Conservation (phyloP, 2,329 filamentous ascomycete genomes). For the Colletotrichum neosansevieriae region DNA sequence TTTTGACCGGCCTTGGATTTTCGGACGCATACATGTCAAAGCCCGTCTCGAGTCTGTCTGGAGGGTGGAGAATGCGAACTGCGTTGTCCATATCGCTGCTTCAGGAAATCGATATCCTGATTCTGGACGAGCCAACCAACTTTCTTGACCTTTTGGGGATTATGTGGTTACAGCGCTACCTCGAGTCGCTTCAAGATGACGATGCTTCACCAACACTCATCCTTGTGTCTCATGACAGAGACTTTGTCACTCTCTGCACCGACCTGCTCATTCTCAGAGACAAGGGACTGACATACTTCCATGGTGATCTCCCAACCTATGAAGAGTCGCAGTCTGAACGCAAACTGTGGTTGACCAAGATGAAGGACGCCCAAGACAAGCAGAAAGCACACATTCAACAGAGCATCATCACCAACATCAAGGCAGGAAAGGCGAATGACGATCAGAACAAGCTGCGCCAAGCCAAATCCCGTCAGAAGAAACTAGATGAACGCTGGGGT, state of each 20-base stretch:
- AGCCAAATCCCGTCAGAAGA: constrained; percentile 86
- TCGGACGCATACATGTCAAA: constrained; percentile 70
- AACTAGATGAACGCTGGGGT: constrained; percentile 84
- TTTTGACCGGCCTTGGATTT: constrained; percentile 80
- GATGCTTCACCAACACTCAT: constrained; percentile 74
- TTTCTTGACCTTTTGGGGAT: constrained; percentile 87
- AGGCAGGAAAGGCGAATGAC: constrained; percentile 79
- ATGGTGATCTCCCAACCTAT: constrained; percentile 79
- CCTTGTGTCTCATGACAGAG: constrained; percentile 86
- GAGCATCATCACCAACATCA: constrained; percentile 80
- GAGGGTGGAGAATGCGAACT: constrained; percentile 81
- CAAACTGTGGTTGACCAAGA: constrained; percentile 74
- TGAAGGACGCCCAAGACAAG: constrained; percentile 86
- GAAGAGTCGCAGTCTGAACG: constrained; percentile 76
- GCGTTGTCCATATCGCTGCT: constrained; percentile 75
- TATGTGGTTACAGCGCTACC: constrained; percentile 84
- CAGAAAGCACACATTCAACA: constrained; percentile 85
- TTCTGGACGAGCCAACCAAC: constrained; percentile 90
- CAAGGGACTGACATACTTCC: constrained; percentile 78
- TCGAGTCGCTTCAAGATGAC: constrained; percentile 67
- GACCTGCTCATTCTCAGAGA: constrained; percentile 83
- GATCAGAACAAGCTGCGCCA: constrained; percentile 90
- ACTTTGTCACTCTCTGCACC: constrained; percentile 82
- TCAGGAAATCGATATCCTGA: constrained; percentile 80
- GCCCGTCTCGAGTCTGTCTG: constrained; percentile 75